Conservation (phyloP, 2,329 filamentous ascomycete species). For the Sclerotinia minor region DNA sequence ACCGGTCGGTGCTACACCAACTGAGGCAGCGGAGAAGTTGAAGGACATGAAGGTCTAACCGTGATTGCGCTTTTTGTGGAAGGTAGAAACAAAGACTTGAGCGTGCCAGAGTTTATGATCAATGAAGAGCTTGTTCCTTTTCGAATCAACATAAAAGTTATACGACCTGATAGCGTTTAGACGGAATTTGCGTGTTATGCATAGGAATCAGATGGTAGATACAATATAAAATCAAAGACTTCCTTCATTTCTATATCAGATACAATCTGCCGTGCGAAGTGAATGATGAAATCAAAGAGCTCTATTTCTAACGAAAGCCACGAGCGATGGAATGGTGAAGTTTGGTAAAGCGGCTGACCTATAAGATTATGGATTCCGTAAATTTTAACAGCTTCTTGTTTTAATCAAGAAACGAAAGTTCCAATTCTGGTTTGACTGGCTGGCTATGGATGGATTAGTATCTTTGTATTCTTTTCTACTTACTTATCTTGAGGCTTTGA, state of each 20-base stretch:
- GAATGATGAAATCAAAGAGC: too few species aligned
- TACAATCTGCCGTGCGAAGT: neutral
- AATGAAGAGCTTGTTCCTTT: neutral
- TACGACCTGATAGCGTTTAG: neutral
- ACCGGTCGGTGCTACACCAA: constrained; percentile 32
- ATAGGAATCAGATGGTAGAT: constrained; percentile 2
- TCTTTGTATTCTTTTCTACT: too few species aligned
- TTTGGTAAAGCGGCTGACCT: neutral
- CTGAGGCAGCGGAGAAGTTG: constrained; percentile 42
- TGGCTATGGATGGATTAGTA: too few species aligned
- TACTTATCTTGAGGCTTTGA: too few species aligned
- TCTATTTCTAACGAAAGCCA: neutral
- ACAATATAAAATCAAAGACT: neutral
- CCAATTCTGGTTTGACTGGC: too few species aligned
- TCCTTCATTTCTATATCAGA: neutral
- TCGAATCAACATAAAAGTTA: constrained; percentile 11
- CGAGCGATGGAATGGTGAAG: neutral
- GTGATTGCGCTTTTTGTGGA: too few species aligned
- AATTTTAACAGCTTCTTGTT: too few species aligned
- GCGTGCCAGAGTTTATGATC: constrained; percentile 13
- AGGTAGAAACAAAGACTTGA: neutral
- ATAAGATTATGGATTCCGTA: neutral
- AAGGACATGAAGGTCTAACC: constrained; percentile 42
- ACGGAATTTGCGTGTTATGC: neutral
- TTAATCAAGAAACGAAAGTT: too few species aligned